Conservation (phyloP, 139 green algal genomes). For the Eudorina sp. region DNA sequence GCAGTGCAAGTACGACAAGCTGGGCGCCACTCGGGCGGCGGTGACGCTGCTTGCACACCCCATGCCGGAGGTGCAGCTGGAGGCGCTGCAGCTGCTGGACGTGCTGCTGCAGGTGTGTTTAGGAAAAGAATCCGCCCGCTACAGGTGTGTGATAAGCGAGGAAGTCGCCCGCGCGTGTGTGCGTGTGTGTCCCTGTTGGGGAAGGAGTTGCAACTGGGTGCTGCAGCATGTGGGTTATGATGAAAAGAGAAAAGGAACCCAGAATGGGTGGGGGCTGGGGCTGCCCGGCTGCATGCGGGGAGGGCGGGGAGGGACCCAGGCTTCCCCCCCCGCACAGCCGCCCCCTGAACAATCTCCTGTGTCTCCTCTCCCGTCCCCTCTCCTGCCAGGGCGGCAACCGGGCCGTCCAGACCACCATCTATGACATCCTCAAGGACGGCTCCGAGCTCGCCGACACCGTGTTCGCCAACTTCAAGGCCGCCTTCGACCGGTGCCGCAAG, state of each 20-base stretch:
- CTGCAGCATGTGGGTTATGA: too few relatives aligned
- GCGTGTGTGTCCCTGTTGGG: too few relatives aligned
- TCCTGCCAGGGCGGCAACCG: constrained; percentile 39
- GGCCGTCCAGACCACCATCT: constrained; percentile 20
- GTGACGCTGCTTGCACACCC: constrained; percentile 49
- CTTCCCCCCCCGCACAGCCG: too few relatives aligned
- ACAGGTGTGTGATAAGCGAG: too few relatives aligned
- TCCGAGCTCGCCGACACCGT: constrained; percentile 4
- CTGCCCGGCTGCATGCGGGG: too few relatives aligned
- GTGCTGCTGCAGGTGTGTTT: constrained; percentile 37
- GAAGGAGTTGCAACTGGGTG: too few relatives aligned
- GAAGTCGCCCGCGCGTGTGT: too few relatives aligned
- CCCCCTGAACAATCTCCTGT: too few relatives aligned
- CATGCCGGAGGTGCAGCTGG: constrained; percentile 44
- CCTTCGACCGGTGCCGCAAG: constrained; percentile 43
- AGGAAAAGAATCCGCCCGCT: background rate
- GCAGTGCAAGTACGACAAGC: constrained; percentile 53
- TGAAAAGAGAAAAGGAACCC: too few relatives aligned
- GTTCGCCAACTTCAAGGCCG: constrained; percentile 43
- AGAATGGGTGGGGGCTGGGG: too few relatives aligned
- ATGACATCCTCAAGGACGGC: constrained; percentile 36
- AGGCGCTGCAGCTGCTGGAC: constrained; percentile 53
- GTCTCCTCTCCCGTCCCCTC: too few relatives aligned
- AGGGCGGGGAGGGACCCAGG: too few relatives aligned
- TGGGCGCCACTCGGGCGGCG: constrained; percentile 48